Evolutionary conservation across 768 basidiomycete species (phyloP), one percentile per base, ranked within the genome.

Genomic region (Amylocystis lapponica): DNA sequence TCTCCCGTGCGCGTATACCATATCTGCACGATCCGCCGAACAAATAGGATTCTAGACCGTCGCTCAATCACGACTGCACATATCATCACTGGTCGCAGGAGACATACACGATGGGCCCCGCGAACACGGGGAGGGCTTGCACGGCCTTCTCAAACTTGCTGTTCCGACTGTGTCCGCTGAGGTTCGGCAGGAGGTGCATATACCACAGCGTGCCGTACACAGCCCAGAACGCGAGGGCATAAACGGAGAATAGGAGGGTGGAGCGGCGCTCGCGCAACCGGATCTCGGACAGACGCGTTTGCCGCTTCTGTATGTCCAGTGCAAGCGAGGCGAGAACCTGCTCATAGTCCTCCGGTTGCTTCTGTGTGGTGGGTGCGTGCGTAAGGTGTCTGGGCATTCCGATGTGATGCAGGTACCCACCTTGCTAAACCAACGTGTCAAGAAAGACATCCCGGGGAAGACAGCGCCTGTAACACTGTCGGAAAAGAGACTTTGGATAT

Each of bases 1-100:
- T 86, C 77, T 3, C 84, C 89, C 53, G 81, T 90, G 44, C 83
- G 71, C 17, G 75, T 75, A 54, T 89, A 92, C 87, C 86, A 90
- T 45, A 83, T 72, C 59, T 90, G 86, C 44, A 90, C 83, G 42
- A 91, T 82, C 29, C 89, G 68, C 26, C 89, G 74, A 13, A 81
- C 76, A 56, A 90, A 89, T 36, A 91, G 62, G 27, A 89, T 81
- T 16, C 86, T 81, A 25, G 21, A 25, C n/a, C 17, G n/a, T 23
- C 14, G 19, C 27, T n/a, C 25, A 17, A 40, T n/a, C n/a, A n/a
- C n/a, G n/a, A n/a, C n/a, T n/a, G 26, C 34, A 25, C n/a, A 23
- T 9, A 41, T 27, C 13, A 12, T 8, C 13, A 22, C 13, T 17
- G 11, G n/a, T n/a, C 31, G 27, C 14, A 30, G 46, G 22, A 31